Conservation (phyloP, 225 moss, liverwort and hornwort species). For the Physcomitrium patens region DNA sequence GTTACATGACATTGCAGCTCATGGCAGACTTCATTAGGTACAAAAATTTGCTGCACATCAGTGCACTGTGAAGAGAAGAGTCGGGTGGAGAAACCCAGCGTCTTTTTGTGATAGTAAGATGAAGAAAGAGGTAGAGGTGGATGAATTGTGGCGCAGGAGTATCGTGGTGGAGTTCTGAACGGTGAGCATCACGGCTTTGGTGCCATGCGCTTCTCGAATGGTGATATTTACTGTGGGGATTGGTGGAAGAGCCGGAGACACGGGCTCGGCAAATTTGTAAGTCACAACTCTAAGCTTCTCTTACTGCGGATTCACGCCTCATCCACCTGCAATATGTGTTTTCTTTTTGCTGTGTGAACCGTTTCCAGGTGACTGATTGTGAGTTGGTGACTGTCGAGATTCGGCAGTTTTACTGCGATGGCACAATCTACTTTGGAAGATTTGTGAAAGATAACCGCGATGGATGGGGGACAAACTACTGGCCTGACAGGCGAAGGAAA, state of each 20-base stretch:
- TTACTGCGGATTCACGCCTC: background rate
- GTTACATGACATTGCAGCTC: background rate
- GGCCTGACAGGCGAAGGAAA: constrained; percentile 71
- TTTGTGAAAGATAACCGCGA: constrained; percentile 83
- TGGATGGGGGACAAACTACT: constrained; percentile 89
- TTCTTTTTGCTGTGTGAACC: background rate
- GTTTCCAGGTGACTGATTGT: background rate
- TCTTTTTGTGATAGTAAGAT: constrained; percentile 10
- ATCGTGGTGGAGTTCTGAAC: constrained; percentile 71
- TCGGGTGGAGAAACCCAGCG: background rate
- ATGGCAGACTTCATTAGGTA: background rate
- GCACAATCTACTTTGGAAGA: constrained; percentile 72
- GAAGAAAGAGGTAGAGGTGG: constrained; percentile 20
- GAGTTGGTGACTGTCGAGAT: background rate
- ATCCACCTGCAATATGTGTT: background rate
- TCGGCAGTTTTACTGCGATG: constrained; percentile 70
- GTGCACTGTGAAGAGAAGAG: constrained; percentile 10
- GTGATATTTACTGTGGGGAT: constrained; percentile 75
- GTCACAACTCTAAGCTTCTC: background rate
- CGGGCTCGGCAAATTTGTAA: constrained; percentile 88
- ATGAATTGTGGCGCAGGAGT: constrained; percentile 60
- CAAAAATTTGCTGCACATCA: background rate
- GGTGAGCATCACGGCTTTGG: constrained; percentile 80
- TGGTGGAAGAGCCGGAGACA: constrained; percentile 86
- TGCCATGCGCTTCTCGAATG: constrained; percentile 69